Evolutionary conservation across 2,329 filamentous ascomycete genomes (phyloP), one percentile per base, ranked within the genome.

Genomic region (Aspergillus caelatus): DNA sequence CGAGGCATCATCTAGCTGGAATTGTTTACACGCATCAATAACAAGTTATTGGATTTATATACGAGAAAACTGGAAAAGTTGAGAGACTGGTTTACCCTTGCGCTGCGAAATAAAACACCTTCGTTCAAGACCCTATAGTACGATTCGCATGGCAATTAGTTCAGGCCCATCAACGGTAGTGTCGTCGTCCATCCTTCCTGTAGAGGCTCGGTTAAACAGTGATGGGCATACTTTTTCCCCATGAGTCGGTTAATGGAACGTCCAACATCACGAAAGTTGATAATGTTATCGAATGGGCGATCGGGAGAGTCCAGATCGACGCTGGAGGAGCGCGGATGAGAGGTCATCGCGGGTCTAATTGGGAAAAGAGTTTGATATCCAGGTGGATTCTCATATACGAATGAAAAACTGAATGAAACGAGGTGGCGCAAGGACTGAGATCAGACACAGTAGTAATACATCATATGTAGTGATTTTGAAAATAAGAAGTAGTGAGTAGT

Each of bases 261-360:
- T 46, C 89, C 91, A 50, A 94, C 88, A 81, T 94, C 91, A 62
- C 92, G 87, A 73, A 94, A 92, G 76, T 94, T 94, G 70, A 89
- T 79, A 57, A 94, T 83, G 58, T 84, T 84, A 63, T 88, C 82
- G 68, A 90, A 80, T 1, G 74, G 72, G 7, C 75, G 72, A 60
- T 76, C 73, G 39, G 73, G 70, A 4, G 74, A 74, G 63, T 70
- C 73, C 58, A 77, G 73, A 61, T 77, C 74, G 36, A 76, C 66
- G 62, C 73, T 75, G 45, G 48, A 52, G 48, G 28, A 52, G 48
- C 48, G 48, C 19, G 48, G 48, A 52, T 52, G 48, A 52, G 28
- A 32, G 28, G 48, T 21, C 26, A 52, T 52, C 28, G 11, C 34
- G 26, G 16, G 21, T 50, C 45, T 26, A 28, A 28, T 9, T 11